Evolutionary conservation across 768 basidiomycete genomes (phyloP), one percentile per base, ranked within the genome.

Genomic region (Tulasnella sp.): DNA sequence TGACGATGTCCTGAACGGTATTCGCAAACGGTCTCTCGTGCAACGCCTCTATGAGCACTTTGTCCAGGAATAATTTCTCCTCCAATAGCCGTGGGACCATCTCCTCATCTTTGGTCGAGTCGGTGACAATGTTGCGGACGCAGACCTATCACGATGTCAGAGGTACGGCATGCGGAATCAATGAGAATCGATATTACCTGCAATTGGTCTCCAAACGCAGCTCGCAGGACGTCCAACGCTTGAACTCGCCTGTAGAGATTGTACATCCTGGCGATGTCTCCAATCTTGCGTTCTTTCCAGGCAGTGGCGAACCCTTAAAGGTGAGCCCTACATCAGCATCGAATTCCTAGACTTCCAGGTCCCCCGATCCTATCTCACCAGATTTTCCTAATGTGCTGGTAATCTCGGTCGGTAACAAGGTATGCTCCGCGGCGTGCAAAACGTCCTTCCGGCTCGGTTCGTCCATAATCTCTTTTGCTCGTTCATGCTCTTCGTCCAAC

Each of bases 61-160:
- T 77, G 75, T 90, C 86, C 1, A 85, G 84, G 40, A 86, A 83
- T 6, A 82, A 77, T 77, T 90, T 92, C 81, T 91, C 87, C 9
- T 85, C 81, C 40, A 94, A 84, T 0, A 95, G 84, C 22, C 84
- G 82, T 22, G 86, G 82, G 3, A 95, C 89, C 92, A 95, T 94
- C 22, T 85, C 82, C 12, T 91, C 92, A 70, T 94, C 94, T 16
- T 81, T 81, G 5, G 80, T 80, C 3, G 76, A 75, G 76, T 92
- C 88, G 63, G 84, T 85, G 72, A 94, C 89, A 73, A 94, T 89
- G n/a, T 77, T 75, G 17, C 35, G 9, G 19, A 65, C 69, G 32
- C 63, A 69, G 29, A 47, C 59, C 42, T 59, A 39, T n/a, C n/a
- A n/a, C n/a, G n/a, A n/a, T n/a, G n/a, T n/a, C n/a, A n/a, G n/a